Conservation (phyloP, 345 rosid genomes). For the Salix arbutifolia region DNA sequence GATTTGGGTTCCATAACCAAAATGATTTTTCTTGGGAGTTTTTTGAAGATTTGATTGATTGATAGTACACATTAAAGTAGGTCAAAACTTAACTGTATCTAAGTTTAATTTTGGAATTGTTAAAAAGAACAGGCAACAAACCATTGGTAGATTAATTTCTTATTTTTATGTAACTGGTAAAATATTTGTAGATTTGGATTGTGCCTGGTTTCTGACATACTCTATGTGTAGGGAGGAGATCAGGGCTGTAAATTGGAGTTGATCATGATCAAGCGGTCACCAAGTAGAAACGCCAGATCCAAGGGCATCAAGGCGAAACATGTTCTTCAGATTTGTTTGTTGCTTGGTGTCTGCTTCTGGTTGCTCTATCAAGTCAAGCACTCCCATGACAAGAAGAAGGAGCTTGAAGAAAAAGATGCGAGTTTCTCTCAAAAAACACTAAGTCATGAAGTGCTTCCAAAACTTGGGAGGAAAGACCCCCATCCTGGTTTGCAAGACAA, state of each 20-base stretch:
- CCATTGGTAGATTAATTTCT: not conserved
- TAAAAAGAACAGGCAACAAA: not conserved
- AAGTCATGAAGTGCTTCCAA: constrained; percentile 29
- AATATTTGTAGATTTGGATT: not conserved
- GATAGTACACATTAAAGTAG: not conserved
- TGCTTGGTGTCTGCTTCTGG: constrained; percentile 83
- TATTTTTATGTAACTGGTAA: not conserved
- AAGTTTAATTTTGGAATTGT: not conserved
- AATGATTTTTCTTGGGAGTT: not conserved
- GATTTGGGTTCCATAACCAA: not conserved
- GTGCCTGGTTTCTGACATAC: constrained; percentile 3
- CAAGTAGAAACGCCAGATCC: constrained; percentile 64
- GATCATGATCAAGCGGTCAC: constrained; percentile 56
- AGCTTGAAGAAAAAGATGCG: constrained; percentile 50
- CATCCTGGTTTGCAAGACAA: constrained; percentile 39
- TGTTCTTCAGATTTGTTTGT: constrained; percentile 68
- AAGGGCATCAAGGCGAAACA: constrained; percentile 62
- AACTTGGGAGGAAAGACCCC: constrained; percentile 76
- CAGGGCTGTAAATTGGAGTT: not conserved
- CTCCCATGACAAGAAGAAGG: constrained; percentile 84
- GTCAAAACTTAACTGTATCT: not conserved
- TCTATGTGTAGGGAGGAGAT: not conserved
- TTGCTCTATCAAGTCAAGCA: constrained; percentile 84
- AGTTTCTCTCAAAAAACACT: constrained; percentile 25
- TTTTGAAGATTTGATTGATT: not conserved